phyloP scores from a whole-genome alignment of 768 basidiomycete genomes.

The Pisolithus microcarpus region DNA sequence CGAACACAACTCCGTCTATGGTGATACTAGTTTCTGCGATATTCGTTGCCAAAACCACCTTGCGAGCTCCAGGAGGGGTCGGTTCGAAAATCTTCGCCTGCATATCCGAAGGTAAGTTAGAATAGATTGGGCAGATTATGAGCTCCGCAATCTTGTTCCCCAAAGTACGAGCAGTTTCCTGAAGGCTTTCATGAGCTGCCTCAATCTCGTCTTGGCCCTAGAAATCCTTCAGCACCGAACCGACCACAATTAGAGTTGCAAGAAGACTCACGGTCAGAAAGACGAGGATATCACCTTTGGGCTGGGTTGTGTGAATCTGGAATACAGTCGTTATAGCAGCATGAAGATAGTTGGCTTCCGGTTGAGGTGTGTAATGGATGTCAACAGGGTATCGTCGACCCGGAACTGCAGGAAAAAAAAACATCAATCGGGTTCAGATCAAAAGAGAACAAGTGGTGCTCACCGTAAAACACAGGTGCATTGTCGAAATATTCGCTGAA shows the following conservation, averaged over 20 bases:
- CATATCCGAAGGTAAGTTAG: constrained; percentile 98
- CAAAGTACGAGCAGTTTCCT: constrained; percentile 89
- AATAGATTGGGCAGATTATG: constrained; percentile 96
- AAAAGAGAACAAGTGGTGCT: constrained; percentile 18
- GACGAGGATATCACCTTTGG: constrained; percentile 94
- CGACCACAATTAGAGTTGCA: neutral
- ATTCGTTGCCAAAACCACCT: constrained; percentile 97
- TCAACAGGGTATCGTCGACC: constrained; percentile 97
- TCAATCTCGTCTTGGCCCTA: constrained; percentile 98
- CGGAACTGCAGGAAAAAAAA: constrained; percentile 55
- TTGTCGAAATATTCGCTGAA: constrained; percentile 97
- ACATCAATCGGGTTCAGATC: constrained; percentile 4
- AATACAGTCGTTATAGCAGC: constrained; percentile 98
- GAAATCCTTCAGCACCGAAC: neutral
- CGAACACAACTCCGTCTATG: constrained; percentile 98
- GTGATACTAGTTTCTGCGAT: constrained; percentile 99
- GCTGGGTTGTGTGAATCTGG: constrained; percentile 98
- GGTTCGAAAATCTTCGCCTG: constrained; percentile 99
- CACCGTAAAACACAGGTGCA: constrained; percentile 91
- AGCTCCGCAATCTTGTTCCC: constrained; percentile 95
- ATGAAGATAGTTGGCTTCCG: constrained; percentile 98
- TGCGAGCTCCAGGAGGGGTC: constrained; percentile 91
- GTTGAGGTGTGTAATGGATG: constrained; percentile 97
- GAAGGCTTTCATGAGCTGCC: constrained; percentile 90
- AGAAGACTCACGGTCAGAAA: constrained; percentile 75